Percentiles rank a stretch among this genome's conserved stretches.
phyloP scores from a whole-genome alignment of 768 basidiomycete genomes.

The Tricholoma sp. region DNA sequence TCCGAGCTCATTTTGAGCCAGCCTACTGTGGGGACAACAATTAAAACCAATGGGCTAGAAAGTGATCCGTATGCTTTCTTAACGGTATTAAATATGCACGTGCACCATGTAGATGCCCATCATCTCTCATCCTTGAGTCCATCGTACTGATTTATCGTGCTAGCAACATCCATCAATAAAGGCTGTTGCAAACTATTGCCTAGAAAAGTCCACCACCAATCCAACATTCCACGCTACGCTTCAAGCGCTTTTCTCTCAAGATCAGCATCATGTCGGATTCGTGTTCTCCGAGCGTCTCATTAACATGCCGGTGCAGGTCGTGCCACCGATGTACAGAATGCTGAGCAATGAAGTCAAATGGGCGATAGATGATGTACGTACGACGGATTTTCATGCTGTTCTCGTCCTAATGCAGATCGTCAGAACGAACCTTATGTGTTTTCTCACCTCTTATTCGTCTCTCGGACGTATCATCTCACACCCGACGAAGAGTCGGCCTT shows the following conservation, averaged over 20 bases:
- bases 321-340: slow-evolving; percentile 92
- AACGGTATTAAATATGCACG: slow-evolving; percentile 73
- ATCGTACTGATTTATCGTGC: neutral
- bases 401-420: neutral
- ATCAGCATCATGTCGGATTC: slow-evolving; percentile 63
- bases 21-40: slow-evolving; percentile 75
- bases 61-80: slow-evolving; percentile 89
- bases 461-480: slow-evolving; percentile 72
- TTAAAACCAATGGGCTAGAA: slow-evolving; percentile 86
- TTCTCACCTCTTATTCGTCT: slow-evolving; percentile 69
- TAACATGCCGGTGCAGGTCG: slow-evolving; percentile 93
- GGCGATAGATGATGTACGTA: slow-evolving; percentile 59
- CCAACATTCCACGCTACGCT: slow-evolving; percentile 48
- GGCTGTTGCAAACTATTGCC: slow-evolving; percentile 63
- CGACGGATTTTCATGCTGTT: neutral
- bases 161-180: slow-evolving; percentile 70
- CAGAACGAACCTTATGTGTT: slow-evolving; percentile 64
- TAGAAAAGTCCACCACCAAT: slow-evolving; percentile 51
- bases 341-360: slow-evolving; percentile 75
- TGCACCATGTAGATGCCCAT: slow-evolving; percentile 53
- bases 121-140: slow-evolving; percentile 4
- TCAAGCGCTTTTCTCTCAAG: slow-evolving; percentile 46
- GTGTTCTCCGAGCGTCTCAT: slow-evolving; percentile 84
- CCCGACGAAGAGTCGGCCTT: slow-evolving; percentile 59
- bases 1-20: slow-evolving; percentile 76